Percentiles rank a stretch among this genome's conserved stretches.
Evolutionary conservation across 768 basidiomycete genomes (phyloP).

Genomic region (Scleroderma citrinum): DNA sequence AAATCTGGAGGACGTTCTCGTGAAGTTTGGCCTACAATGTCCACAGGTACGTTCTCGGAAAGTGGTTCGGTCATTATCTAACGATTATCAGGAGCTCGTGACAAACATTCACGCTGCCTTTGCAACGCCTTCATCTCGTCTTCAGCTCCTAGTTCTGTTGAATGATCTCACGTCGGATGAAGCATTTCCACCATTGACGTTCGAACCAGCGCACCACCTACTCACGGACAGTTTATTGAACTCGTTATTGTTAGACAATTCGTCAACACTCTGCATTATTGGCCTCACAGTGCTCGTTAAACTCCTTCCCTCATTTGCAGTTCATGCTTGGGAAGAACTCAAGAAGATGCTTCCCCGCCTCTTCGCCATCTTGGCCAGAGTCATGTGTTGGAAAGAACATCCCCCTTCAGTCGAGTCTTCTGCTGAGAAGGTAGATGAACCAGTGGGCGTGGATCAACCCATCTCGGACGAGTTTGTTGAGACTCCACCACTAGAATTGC

Average conservation of each 20-base stretch:
- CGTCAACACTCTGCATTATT: slow-evolving; percentile 62
- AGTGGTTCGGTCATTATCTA: slow-evolving; percentile 2
- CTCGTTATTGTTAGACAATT: slow-evolving; percentile 70
- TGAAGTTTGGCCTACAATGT: slow-evolving; percentile 54
- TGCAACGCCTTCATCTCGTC: slow-evolving; percentile 49
- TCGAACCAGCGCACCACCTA: slow-evolving; percentile 51
- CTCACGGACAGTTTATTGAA: slow-evolving; percentile 59
- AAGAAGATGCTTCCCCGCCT: slow-evolving; percentile 58
- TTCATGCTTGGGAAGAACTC: slow-evolving; percentile 51
- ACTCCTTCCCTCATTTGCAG: slow-evolving; percentile 68
- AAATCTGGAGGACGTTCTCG: slow-evolving; percentile 71
- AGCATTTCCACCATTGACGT: slow-evolving; percentile 44
- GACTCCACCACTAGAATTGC: slow-evolving; percentile 36
- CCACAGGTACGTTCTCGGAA: slow-evolving; percentile 50
- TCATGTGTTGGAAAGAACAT: slow-evolving; percentile 70
- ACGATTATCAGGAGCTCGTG: slow-evolving; percentile 53
- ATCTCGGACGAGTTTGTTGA: slow-evolving; percentile 26
- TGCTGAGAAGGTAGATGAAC: slow-evolving; percentile 33
- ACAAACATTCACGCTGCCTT: slow-evolving; percentile 63
- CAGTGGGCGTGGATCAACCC: slow-evolving; percentile 1
- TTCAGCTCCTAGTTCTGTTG: slow-evolving; percentile 66
- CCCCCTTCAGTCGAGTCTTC: slow-evolving; percentile 28
- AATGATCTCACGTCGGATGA: slow-evolving; percentile 53
- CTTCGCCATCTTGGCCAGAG: slow-evolving; percentile 60
- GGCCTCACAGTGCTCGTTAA: slow-evolving; percentile 62